Evolutionary conservation across 176 grass and related monocot species (phyloP).

Genomic region (Urochloa ruziziensis): DNA sequence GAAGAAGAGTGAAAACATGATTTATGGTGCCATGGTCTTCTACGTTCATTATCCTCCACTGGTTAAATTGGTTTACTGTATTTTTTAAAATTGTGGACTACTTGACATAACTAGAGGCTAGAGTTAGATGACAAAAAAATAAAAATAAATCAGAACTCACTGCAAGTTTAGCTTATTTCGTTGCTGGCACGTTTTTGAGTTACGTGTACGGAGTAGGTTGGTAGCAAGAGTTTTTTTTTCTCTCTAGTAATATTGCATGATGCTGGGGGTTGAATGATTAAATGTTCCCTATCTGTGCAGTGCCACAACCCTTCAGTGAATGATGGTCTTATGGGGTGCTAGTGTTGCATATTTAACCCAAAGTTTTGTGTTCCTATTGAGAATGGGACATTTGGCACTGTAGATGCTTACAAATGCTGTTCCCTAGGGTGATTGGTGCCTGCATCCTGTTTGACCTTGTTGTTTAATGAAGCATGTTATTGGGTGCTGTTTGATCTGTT

Average conservation of each 20-base stretch:
- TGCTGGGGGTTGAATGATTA: neutral
- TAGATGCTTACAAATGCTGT: slow-evolving; percentile 18
- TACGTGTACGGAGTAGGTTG: neutral
- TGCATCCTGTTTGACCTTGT: slow-evolving; percentile 6
- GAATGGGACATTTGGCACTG: neutral
- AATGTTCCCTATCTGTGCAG: neutral
- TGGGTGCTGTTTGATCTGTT: neutral
- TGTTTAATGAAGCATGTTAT: slow-evolving; percentile 7
- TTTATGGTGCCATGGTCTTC: neutral
- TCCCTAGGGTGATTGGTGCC: neutral
- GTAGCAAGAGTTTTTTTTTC: slow-evolving; percentile 4
- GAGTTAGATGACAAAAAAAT: neutral
- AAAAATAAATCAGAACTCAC: neutral
- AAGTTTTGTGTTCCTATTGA: neutral
- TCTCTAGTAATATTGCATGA: neutral
- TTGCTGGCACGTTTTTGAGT: neutral
- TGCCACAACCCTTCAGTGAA: neutral
- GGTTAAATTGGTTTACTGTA: neutral
- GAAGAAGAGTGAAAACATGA: neutral
- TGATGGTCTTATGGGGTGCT: neutral
- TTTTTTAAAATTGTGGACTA: neutral
- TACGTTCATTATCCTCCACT: neutral
- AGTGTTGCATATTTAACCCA: neutral
- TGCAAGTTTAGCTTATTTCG: neutral
- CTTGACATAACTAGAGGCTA: neutral